Conservation (phyloP, 306 rosid species). For the Vigna radiata region DNA sequence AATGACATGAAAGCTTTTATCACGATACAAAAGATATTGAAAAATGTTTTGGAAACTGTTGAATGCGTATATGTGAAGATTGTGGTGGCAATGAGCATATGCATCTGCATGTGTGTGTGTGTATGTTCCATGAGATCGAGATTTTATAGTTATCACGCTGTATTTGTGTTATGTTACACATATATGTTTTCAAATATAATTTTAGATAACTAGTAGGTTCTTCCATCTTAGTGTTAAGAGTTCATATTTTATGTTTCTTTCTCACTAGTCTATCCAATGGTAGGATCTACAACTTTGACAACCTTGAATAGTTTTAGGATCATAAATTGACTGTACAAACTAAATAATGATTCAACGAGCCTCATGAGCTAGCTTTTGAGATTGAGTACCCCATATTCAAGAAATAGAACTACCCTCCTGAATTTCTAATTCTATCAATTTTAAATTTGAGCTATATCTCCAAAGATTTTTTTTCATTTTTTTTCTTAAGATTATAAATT, state of each 20-base stretch:
- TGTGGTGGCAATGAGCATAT: not conserved
- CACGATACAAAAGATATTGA: not conserved
- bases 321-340: no score
- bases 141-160: not conserved
- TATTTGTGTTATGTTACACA: not conserved
- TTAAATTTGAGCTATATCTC: not conserved
- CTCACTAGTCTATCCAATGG: not conserved
- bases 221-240: not conserved
- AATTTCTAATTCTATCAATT: slow-evolving; percentile 3
- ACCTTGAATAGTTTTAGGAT: not conserved
- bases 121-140: not conserved
- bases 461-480: not conserved
- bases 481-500: not conserved
- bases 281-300: slow-evolving; percentile 17
- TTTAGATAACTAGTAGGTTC: not conserved
- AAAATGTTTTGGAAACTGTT: not conserved
- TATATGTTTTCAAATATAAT: not conserved
- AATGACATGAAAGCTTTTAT: slow-evolving; percentile 4
- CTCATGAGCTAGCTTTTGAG: no score
- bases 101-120: no score
- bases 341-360: no score
- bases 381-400: no score
- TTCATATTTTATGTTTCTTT: not conserved
- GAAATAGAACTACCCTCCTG: not conserved
- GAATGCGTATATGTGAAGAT: not conserved